These are phyloP conservation scores for Eucalyptus regnans DNA, from an alignment of 345 rosid genomes.

Conservation along the genomic window DNA sequence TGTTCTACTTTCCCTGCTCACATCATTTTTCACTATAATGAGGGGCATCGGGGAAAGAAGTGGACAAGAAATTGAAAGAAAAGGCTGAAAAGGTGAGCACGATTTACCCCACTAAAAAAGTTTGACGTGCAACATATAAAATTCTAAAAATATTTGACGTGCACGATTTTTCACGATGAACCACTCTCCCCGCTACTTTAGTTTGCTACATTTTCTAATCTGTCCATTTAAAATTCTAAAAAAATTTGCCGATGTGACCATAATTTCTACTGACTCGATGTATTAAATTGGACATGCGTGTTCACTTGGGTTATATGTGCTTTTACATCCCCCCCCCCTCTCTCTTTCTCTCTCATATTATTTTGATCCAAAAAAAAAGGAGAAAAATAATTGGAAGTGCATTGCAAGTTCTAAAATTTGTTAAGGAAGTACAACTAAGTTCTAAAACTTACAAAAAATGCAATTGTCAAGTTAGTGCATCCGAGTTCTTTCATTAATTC, in stretches of 20 bases:
- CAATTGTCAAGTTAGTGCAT: no score
- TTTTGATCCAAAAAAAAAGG: neutral
- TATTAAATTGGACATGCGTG: neutral
- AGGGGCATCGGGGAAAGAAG: neutral
- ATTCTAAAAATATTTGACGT: no score
- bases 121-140: neutral
- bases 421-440: no score
- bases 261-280: neutral
- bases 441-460: no score
- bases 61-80: neutral
- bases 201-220: neutral
- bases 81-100: neutral
- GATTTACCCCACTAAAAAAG: neutral
- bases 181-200: neutral
- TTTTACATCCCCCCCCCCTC: neutral
- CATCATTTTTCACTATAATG: neutral
- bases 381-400: neutral
- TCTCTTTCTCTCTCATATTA: neutral
- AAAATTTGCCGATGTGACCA: neutral
- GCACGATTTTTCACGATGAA: no score
- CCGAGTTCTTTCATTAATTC: no score
- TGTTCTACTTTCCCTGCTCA: neutral
- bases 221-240: neutral
- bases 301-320: neutral
- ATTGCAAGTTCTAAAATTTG: no score